Percentiles rank a stretch among this genome's conserved stretches.
Evolutionary conservation across 768 basidiomycete species (phyloP).

Genomic region (Boletales sp.): DNA sequence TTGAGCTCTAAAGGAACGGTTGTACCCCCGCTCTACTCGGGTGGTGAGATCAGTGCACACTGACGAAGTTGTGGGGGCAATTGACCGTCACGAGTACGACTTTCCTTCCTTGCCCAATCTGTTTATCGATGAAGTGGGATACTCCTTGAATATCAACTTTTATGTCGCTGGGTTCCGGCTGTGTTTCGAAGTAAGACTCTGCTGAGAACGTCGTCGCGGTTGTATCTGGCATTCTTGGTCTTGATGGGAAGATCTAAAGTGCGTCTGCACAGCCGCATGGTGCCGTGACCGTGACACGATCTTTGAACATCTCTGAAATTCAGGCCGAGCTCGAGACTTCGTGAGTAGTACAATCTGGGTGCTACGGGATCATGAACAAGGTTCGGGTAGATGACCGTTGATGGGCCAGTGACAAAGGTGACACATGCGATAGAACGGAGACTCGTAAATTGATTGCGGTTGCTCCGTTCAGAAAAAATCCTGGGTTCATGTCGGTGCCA

Average conservation of each 20-base stretch:
- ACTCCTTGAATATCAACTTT: slow-evolving; percentile 64
- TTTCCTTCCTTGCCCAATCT: slow-evolving; percentile 58
- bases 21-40: slow-evolving; percentile 87
- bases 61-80: slow-evolving; percentile 7
- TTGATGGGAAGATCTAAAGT: not conserved
- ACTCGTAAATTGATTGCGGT: too few relatives aligned
- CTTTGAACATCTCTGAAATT: too few relatives aligned
- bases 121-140: slow-evolving; percentile 65
- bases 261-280: not conserved
- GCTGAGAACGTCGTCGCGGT: slow-evolving; percentile 60
- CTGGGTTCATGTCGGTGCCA: too few relatives aligned
- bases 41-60: slow-evolving; percentile 11
- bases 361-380: too few relatives aligned
- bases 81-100: slow-evolving; percentile 95
- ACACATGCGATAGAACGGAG: too few relatives aligned
- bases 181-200: slow-evolving; percentile 86
- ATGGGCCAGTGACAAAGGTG: too few relatives aligned
- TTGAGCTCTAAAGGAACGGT: slow-evolving; percentile 98
- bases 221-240: slow-evolving; percentile 15
- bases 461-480: too few relatives aligned
- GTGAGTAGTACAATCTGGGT: too few relatives aligned
- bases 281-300: too few relatives aligned
- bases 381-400: too few relatives aligned
- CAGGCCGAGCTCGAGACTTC: too few relatives aligned
- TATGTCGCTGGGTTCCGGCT: slow-evolving; percentile 72